These are phyloP conservation scores for Acrasis kona DNA, from an alignment of 78 protist genomes.

Conservation along the genomic window DNA sequence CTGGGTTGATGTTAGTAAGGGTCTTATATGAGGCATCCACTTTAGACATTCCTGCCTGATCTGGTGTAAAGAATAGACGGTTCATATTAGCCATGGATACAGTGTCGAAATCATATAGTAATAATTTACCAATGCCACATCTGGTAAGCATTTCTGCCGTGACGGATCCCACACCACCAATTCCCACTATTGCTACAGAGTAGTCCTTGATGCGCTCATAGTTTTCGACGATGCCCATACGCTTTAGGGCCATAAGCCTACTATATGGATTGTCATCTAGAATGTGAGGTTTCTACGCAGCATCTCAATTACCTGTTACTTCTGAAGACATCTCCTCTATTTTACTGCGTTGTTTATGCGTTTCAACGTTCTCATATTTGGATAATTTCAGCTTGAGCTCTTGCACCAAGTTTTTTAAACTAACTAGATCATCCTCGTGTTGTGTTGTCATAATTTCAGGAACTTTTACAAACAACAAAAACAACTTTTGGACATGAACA, in stretches of 20 bases:
- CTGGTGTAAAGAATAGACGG: conserved; percentile 76
- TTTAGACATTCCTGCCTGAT: conserved; percentile 75
- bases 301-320: no score
- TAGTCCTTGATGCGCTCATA: conserved; percentile 74
- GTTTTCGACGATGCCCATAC: conserved; percentile 89
- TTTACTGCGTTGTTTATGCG: no score
- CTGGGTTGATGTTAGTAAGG: conserved; percentile 82
- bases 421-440: no score
- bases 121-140: conserved; percentile 95
- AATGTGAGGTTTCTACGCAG: no score
- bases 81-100: conserved; percentile 97
- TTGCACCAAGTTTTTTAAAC: no score
- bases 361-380: no score
- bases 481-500: no score
- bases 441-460: no score
- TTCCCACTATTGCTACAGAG: conserved; percentile 81
- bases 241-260: conserved; percentile 94
- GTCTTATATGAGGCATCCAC: conserved; percentile 72
- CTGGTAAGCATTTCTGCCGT: conserved; percentile 95
- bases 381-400: no score
- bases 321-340: no score
- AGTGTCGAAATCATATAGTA: conserved; percentile 91
- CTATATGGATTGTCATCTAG: no score
- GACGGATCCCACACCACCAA: conserved; percentile 91
- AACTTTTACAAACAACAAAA: no score